Evolutionary conservation across 176 grass and related monocot species (phyloP), one percentile per base, ranked within the genome.

Genomic region (Lolium multiflorum): DNA sequence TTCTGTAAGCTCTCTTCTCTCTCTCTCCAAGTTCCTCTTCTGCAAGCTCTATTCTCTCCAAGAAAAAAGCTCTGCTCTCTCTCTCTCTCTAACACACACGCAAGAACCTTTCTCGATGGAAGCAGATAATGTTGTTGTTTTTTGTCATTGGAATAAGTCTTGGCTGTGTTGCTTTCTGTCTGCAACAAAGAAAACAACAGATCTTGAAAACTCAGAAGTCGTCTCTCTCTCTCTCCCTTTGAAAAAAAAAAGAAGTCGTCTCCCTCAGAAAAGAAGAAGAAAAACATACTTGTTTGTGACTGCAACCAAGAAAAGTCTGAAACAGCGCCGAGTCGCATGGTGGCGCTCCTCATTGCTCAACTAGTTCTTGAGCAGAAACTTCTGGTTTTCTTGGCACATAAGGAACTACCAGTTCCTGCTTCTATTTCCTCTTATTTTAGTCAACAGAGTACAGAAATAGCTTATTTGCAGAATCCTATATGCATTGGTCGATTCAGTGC

Each of bases 111-210:
- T 74, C 82, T 17, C 50, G 44, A 56, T 38, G 18, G 16, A 63
- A 51, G 1, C 10, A 25, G 11, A 49, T 48, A 44, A 14, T 49
- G 55, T 84, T 50, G 46, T 39, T 35, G 31, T 37, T 38, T 38
- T 44, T 4, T 14, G 9, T 6, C 26, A 18, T 15, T 20, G 65
- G 41, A 71, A 78, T 9, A 28, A 46, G 16, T 54, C 64, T 13
- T 68, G 11, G 1, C 35, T 47, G 12, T 47, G 24, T 61, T 61
- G 9, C 4, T 60, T 28, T 11, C n/a, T 43, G 43, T 56, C 71
- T 81, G 81, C 84, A 65, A 37, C 65, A 13, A 82, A 54, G 39
- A 51, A 66, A 86, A 48, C 35, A 55, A 54, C 35, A 59, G 43
- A 76, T 86, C 61, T 62, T 77, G 38, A 67, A 56, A 65, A 58